phyloP scores from a whole-genome alignment of 2,329 filamentous ascomycete species.

The Exophiala lecanii-corni region DNA sequence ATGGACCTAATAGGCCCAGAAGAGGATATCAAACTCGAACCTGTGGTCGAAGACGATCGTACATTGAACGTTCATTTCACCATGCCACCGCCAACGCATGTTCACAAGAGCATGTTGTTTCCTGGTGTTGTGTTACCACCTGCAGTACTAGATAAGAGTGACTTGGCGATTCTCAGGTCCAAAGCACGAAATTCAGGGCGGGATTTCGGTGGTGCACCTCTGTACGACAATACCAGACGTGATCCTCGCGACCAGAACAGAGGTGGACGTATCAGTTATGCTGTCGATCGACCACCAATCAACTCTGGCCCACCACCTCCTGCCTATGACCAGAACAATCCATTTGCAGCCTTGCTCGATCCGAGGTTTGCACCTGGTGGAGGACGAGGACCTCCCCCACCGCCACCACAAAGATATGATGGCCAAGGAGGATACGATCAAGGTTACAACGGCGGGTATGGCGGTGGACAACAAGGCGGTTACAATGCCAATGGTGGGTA shows the following conservation, averaged over 20 bases:
- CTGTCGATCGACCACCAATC: slow-evolving; percentile 29
- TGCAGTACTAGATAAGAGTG: slow-evolving; percentile 67
- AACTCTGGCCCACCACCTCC: slow-evolving; percentile 15
- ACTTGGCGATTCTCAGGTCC: slow-evolving; percentile 67
- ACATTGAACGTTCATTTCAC: slow-evolving; percentile 86
- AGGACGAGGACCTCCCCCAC: slow-evolving; percentile 37
- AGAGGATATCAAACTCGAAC: slow-evolving; percentile 60
- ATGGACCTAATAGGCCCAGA: slow-evolving; percentile 75
- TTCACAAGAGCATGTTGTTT: slow-evolving; percentile 92
- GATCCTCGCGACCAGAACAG: slow-evolving; percentile 26
- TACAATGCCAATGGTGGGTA: slow-evolving; percentile 18
- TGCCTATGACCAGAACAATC: slow-evolving; percentile 32
- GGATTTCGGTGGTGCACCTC: slow-evolving; percentile 63
- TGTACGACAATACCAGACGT: slow-evolving; percentile 44
- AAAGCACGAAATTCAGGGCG: slow-evolving; percentile 64
- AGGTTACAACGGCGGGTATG: slow-evolving; percentile 8
- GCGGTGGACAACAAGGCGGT: slow-evolving; percentile 15
- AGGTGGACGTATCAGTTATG: slow-evolving; percentile 51
- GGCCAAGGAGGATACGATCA: slow-evolving; percentile 27
- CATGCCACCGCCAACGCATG: slow-evolving; percentile 65
- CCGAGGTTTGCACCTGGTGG: slow-evolving; percentile 38
- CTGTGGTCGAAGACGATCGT: slow-evolving; percentile 75
- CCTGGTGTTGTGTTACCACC: slow-evolving; percentile 71
- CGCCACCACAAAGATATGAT: slow-evolving; percentile 24
- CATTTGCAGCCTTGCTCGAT: slow-evolving; percentile 45